Evolutionary conservation across 306 rosid genomes (phyloP), one percentile per base, ranked within the genome.

Genomic region (Crataegus laevigata): DNA sequence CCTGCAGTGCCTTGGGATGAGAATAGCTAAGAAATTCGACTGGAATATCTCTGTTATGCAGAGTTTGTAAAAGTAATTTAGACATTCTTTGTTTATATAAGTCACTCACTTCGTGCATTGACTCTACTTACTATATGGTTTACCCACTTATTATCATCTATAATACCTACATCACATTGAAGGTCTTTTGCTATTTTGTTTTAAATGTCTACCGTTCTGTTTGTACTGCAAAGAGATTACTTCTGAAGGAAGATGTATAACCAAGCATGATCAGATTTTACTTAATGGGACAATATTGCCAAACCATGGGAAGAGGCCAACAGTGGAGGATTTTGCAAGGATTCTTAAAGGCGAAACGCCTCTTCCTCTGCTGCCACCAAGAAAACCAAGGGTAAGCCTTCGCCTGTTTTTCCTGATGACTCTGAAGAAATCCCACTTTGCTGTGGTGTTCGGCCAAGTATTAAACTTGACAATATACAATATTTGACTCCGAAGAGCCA

Each of bases 221-320:
- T 60, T 66, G 30, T 80, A 69, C 83, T 26, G 59, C 88, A 91
- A 97, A 77, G 97, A 93, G 81, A 93, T 91, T 75, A 93, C 98
- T 62, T 80, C 94, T 60, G 96, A 93, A 84, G 98, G 98, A 84
- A 91, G 96, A 84, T 83, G 97, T 82, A 91, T 91, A 80, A 93
- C 97, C 69, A 93, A 93, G 85, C 92, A 91, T 72, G 98, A 91
- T 71, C 97, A 93, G 86, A 93, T 91, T 82, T 85, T 93, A 80
- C 96, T 93, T 43, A 93, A 93, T 45, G 97, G 98, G 91, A 93
- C 94, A 91, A 91, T 86, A 93, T 89, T 86, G 97, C 98, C 97
- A 55, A 87, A 91, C 68, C 61, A 78, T 66, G 91, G 77, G 17
- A 91, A 77, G 86, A 80, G 97, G 81, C 97, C 94, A 25, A 84